Percentiles rank a stretch among this genome's conserved stretches.
Conservation (phyloP, 2,329 filamentous ascomycete genomes). For the Fusarium devonianum region DNA sequence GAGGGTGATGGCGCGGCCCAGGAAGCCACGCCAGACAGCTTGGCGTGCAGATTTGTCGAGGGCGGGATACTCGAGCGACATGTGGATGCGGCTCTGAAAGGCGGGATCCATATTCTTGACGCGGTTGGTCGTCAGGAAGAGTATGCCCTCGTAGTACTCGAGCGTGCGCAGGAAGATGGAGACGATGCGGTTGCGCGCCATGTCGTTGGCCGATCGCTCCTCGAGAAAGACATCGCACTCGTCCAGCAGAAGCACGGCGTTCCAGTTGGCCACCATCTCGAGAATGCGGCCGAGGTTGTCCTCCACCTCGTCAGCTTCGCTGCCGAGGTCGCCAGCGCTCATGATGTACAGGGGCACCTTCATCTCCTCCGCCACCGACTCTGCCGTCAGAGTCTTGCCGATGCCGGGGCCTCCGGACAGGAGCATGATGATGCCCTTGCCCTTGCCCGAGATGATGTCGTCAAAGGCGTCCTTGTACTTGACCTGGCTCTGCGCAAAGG, state of each 20-base stretch:
- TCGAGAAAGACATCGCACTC: constrained; percentile 55
- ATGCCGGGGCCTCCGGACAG: constrained; percentile 57
- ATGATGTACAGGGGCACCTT: constrained; percentile 59
- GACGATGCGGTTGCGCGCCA: constrained; percentile 46
- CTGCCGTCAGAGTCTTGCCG: constrained; percentile 59
- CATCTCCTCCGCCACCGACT: constrained; percentile 58
- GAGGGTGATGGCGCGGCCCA: constrained; percentile 43
- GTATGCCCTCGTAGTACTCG: constrained; percentile 57
- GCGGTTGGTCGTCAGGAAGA: constrained; percentile 59
- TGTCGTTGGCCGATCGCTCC: constrained; percentile 46
- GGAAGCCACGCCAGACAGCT: constrained; percentile 52
- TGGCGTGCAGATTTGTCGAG: constrained; percentile 48
- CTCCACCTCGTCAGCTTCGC: constrained; percentile 70
- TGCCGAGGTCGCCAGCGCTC: constrained; percentile 74
- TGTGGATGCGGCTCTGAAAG: constrained; percentile 57
- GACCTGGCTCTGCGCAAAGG: constrained; percentile 57
- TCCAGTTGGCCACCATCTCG: constrained; percentile 69
- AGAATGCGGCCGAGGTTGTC: constrained; percentile 60
- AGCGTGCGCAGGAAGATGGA: constrained; percentile 53
- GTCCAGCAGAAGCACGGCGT: constrained; percentile 48
- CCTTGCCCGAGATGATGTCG: constrained; percentile 62
- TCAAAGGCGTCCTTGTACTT: constrained; percentile 54
- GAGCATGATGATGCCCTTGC: constrained; percentile 58
- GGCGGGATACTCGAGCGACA: constrained; percentile 55
- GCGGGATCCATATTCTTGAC: constrained; percentile 55